These are phyloP conservation scores for Colletotrichum liaoningense DNA, from an alignment of 2,329 filamentous ascomycete species.

Conservation along the genomic window DNA sequence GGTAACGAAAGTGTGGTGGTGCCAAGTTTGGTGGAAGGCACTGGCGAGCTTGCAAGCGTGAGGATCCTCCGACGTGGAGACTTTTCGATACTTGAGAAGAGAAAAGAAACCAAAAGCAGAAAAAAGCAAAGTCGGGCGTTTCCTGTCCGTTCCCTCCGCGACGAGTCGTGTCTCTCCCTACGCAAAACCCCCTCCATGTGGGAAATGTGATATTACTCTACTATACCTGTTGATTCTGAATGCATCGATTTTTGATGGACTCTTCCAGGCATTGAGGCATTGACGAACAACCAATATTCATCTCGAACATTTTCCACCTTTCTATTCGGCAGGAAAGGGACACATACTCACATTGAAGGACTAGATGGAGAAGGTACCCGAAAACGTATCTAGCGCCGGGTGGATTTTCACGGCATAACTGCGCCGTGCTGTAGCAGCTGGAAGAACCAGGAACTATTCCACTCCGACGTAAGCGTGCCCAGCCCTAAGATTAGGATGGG, in stretches of 20 bases:
- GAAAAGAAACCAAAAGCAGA: not conserved
- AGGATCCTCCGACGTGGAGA: slow-evolving; percentile 9
- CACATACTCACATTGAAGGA: not conserved
- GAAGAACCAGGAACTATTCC: not conserved
- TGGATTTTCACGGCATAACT: not conserved
- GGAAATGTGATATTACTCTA: not conserved
- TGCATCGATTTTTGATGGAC: not conserved
- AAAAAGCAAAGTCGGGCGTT: not conserved
- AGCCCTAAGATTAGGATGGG: slow-evolving; percentile 1
- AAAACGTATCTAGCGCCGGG: slow-evolving; percentile 6
- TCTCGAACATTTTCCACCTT: not conserved
- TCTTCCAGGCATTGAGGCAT: not conserved
- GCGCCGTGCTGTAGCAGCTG: not conserved
- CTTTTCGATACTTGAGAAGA: not conserved
- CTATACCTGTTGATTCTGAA: not conserved
- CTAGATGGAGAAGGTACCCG: not conserved
- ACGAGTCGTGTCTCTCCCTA: not conserved
- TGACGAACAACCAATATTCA: not conserved
- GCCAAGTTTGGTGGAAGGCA: not conserved
- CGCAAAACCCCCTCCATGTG: not conserved
- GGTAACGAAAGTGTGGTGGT: not conserved
- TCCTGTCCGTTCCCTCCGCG: not conserved
- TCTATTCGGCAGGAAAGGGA: not conserved
- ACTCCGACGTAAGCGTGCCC: slow-evolving; percentile 6
- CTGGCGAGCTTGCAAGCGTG: not conserved